These are phyloP conservation scores for Phaffia rhodozyma DNA, from an alignment of 1,284 basidiomycete species.

Conservation along the genomic window DNA sequence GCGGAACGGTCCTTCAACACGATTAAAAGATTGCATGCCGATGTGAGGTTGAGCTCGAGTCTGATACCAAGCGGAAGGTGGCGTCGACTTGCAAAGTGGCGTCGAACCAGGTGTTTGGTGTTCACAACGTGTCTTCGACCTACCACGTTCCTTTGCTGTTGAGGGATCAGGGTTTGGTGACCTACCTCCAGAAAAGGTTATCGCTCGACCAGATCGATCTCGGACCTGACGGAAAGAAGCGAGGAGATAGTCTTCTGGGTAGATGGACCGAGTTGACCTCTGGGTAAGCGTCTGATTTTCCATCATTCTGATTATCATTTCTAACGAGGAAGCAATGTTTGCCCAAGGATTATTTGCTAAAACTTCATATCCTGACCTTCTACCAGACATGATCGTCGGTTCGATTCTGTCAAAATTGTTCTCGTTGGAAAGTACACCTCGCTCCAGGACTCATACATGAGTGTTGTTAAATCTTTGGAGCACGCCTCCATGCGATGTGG, in stretches of 20 bases:
- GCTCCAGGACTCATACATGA: conserved; percentile 97
- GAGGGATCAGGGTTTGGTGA: conserved; percentile 79
- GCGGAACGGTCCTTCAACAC: background rate
- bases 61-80: conserved; percentile 84
- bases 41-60: conserved; percentile 52
- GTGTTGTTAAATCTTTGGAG: conserved; percentile 91
- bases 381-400: conserved; percentile 73
- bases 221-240: conserved; percentile 45
- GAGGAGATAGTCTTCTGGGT: conserved; percentile 53
- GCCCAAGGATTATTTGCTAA: background rate
- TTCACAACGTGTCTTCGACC: conserved; percentile 92
- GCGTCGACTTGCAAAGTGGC: conserved; percentile 99
- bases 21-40: conserved; percentile 74
- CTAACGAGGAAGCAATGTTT: background rate
- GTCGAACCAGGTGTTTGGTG: conserved; percentile 85
- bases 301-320: background rate
- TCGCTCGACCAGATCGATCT: conserved; percentile 54
- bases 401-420: conserved; percentile 79
- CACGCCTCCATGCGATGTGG: conserved; percentile 89
- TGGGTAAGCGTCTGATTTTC: conserved; percentile 38
- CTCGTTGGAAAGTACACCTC: conserved; percentile 97
- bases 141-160: conserved; percentile 95
- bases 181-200: conserved; percentile 71
- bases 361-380: background rate
- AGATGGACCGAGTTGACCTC: conserved; percentile 78